These are phyloP conservation scores for Hemisphaericaspora subhashii DNA, from an alignment of 1,139 yeast genomes.

Conservation along the genomic window DNA sequence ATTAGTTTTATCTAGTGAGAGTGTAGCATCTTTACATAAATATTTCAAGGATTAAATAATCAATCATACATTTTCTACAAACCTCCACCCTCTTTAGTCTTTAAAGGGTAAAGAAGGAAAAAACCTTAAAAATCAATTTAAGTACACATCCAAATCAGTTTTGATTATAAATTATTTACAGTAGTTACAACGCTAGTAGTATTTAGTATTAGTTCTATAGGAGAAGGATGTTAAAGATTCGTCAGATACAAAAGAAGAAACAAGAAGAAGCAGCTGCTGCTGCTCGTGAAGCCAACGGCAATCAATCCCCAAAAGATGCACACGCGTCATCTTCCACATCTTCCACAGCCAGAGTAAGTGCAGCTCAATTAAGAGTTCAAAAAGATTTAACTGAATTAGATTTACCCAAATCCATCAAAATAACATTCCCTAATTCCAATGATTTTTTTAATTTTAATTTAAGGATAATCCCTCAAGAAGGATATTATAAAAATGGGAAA, in stretches of 20 bases:
- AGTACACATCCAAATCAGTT: too few relatives aligned
- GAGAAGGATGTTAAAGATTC: slow-evolving; percentile 50
- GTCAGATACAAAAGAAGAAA: slow-evolving; percentile 58
- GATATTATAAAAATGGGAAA: slow-evolving; percentile 69
- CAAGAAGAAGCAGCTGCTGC: slow-evolving; percentile 35
- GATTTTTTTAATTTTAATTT: slow-evolving; percentile 65
- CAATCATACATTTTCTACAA: too few relatives aligned
- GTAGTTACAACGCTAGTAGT: too few relatives aligned
- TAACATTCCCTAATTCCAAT: slow-evolving; percentile 55
- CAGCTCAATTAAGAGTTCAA: slow-evolving; percentile 57
- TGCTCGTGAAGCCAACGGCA: slow-evolving; percentile 8
- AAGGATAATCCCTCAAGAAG: slow-evolving; percentile 70
- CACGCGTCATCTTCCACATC: slow-evolving; percentile 1
- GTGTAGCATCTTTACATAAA: too few relatives aligned
- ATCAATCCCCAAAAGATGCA: neutral
- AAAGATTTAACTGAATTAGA: slow-evolving; percentile 70
- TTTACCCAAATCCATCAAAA: slow-evolving; percentile 61
- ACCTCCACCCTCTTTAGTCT: too few relatives aligned
- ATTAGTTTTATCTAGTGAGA: neutral
- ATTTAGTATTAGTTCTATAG: too few relatives aligned
- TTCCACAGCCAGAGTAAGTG: slow-evolving; percentile 29
- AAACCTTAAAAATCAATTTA: too few relatives aligned
- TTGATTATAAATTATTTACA: too few relatives aligned
- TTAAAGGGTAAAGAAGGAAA: too few relatives aligned
- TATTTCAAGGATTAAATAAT: too few relatives aligned